Evolutionary conservation across 805 yeast species (phyloP), one percentile per base, ranked within the genome.

Genomic region (Yamadazyma scolyti): DNA sequence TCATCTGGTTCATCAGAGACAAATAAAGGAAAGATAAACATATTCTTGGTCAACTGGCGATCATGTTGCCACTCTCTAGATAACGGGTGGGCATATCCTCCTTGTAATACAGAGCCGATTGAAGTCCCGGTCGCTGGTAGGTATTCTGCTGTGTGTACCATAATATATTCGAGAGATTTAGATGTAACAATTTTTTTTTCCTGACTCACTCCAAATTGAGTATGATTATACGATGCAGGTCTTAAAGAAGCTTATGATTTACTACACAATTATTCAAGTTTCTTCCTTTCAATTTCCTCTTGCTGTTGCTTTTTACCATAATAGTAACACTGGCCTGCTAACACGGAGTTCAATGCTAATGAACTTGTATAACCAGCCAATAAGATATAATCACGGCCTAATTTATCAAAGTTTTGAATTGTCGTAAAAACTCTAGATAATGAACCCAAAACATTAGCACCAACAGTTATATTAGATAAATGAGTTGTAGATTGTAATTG

Each of bases 21-120:
- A 54, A 93, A 93, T 13, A 93, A 68, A 9, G 98, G 98, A 64
- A 83, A 89, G 39, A 93, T 87, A 52, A 93, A 81, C 94, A 86
- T 84, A 54, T 74, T 80, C 58, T 93, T 93, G 19, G 82, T 71
- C 33, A 93, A 70, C 56, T 79, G 90, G 46, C 88, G 74, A 53
- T 82, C 90, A 44, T 73, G 74, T 58, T 93, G 98, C 98, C 98
- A 93, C 54, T 75, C 79, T 47, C 98, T 74, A 13, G 86, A 52
- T 26, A 90, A 68, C 1, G 96, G 94, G 50, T 89, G 95, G 57
- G 85, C 84, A 61, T 89, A 93, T 3, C 97, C 97, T 37, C 97
- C 96, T 40, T 93, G 90, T 25, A 93, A 68, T 24, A 93, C 65
- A 5, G 95, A 83, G 9, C 87, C 71, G 39, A 86, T 75, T 21